Evolutionary conservation across 2,329 filamentous ascomycete species (phyloP).

Genomic region (Aspergillus viridinutans): DNA sequence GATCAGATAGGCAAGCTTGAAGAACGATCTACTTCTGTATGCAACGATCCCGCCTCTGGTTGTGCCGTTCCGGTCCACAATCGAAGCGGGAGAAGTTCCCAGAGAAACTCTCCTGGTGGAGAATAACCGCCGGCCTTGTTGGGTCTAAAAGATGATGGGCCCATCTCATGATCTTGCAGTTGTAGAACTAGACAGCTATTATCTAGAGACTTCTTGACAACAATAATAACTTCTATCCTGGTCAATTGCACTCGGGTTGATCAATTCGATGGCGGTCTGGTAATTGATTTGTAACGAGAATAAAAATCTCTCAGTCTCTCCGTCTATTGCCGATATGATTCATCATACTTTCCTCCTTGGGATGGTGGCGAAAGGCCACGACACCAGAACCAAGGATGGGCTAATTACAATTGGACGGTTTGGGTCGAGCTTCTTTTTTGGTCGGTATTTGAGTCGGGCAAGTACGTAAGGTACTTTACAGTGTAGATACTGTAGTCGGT

Average conservation of each 20-base stretch:
- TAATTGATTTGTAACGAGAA: background rate
- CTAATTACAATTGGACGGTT: background rate
- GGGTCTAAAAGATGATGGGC: conserved; percentile 12
- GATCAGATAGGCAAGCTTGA: conserved; percentile 11
- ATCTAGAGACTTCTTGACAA: background rate
- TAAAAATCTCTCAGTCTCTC: background rate
- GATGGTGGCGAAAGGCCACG: background rate
- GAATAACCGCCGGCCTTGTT: conserved; percentile 17
- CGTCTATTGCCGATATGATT: conserved; percentile 10
- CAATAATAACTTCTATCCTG: background rate
- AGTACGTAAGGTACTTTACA: background rate
- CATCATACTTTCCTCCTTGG: conserved; percentile 6
- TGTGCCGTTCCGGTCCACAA: conserved; percentile 31
- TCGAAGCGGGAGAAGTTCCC: conserved; percentile 37
- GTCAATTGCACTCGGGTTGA: background rate
- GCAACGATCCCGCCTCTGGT: conserved; percentile 1
- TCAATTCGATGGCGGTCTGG: background rate
- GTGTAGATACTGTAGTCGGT: background rate
- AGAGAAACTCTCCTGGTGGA: conserved; percentile 31
- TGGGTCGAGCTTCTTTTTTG: background rate
- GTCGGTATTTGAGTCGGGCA: background rate
- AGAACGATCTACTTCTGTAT: background rate
- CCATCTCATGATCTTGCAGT: conserved; percentile 4
- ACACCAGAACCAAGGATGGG: background rate
- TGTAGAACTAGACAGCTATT: background rate